Base-by-base conservation (phyloP, 176 grass and related monocot genomes). In the Cenchrus americanus region DNA sequence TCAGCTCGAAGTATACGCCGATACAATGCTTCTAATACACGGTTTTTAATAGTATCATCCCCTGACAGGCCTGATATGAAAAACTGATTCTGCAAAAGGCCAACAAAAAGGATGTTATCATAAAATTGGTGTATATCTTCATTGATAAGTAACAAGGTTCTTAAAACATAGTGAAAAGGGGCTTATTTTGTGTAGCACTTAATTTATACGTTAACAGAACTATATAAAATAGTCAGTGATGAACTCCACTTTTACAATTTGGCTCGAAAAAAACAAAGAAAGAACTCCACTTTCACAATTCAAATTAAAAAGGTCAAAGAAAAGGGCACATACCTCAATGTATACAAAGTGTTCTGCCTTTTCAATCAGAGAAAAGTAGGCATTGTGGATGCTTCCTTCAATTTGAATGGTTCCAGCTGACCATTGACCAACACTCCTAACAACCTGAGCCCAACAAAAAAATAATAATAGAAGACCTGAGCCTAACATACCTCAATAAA, bases 351-450 rank as follows among this genome's bases (percentile, higher is more conserved):
- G 91, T 76, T 98, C 96, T 66, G 96, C 84, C 72, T 93, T 98
- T 71, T 98, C 93, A 78, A 98, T 98, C 60, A 98, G 83, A 55
- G 87, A 90, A 69, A 84, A 89, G 60, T 95, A 98, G n/a, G 96
- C 93, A 90, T 90, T 98, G 78, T 98, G 93, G 78, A 98, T 95
- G 84, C 96, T 98, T 80, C 92, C 91, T 93, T 98, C 96, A 41
- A 90, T 94, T 88, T 95, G 93, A 90, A 91, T 95, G 58, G 96
- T 98, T 71, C 96, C 96, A 87, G 93, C 91, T 41, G 96, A 98
- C 96, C 96, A 98, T 77, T 95, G 96, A 75, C 96, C 89, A 67
- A 95, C 96, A 87, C 96, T 98, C 82, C 96, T 98, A 82, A 98
- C 66, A 68, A 98, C 85, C 96, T 98, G 88, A 83, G 40, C 10